These are phyloP conservation scores for Vitis rotundifolia DNA, from an alignment of 164 flowering plant species.

Conservation along the genomic window DNA sequence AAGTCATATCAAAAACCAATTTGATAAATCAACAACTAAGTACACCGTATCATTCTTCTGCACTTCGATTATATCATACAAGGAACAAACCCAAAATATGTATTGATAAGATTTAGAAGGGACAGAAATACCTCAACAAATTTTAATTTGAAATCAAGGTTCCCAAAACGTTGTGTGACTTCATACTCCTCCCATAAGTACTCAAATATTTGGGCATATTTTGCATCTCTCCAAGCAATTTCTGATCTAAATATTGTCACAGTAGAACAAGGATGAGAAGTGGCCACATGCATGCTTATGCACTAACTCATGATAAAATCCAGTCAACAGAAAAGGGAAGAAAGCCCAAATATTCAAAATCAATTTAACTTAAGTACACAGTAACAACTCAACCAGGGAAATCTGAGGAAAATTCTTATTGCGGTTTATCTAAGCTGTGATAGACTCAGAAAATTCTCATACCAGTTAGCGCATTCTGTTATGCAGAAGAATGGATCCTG, in stretches of 20 bases:
- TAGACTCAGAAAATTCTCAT: too few relatives aligned
- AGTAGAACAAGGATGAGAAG: neutral
- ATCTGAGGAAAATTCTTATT: too few relatives aligned
- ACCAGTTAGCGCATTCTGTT: too few relatives aligned
- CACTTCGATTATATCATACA: too few relatives aligned
- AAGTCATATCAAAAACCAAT: too few relatives aligned
- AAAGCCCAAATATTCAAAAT: neutral
- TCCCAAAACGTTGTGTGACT: slow-evolving; percentile 84
- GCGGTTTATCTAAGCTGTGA: too few relatives aligned
- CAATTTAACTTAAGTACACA: neutral
- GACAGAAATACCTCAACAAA: slow-evolving; percentile 74
- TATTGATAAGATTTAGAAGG: neutral
- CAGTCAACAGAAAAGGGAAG: neutral
- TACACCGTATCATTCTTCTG: too few relatives aligned
- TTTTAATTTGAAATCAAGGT: slow-evolving; percentile 78
- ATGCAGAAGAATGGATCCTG: too few relatives aligned
- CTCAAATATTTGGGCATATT: slow-evolving; percentile 82
- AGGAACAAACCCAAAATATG: neutral
- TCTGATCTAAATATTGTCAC: slow-evolving; percentile 62
- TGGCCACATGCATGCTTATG: neutral
- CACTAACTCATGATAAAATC: neutral
- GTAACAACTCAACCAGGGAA: too few relatives aligned
- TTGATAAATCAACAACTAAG: too few relatives aligned
- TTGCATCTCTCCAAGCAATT: slow-evolving; percentile 94
- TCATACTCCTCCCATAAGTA: slow-evolving; percentile 92